Percentiles rank a stretch among this genome's conserved stretches.
Evolutionary conservation across 192 early-diverging fungal genomes (phyloP).

Genomic region (Gryganskiella cystojenkinii): DNA sequence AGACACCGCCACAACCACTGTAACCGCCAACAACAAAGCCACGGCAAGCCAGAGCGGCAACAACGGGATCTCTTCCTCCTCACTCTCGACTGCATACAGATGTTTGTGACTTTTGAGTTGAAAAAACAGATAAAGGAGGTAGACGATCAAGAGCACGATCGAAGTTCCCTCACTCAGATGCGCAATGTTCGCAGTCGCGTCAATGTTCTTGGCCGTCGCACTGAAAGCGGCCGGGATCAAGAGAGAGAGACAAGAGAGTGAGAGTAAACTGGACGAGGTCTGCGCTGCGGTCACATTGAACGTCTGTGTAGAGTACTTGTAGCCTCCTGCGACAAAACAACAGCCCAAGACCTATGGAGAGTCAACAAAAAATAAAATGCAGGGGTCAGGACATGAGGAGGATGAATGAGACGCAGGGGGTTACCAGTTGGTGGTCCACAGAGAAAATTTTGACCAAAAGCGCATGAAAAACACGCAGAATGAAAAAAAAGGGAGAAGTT

Average conservation of each 20-base stretch:
- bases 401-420: background rate
- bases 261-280: slow-evolving; percentile 73
- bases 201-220: slow-evolving; percentile 59
- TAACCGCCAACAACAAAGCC: slow-evolving; percentile 65
- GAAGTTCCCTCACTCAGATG: slow-evolving; percentile 73
- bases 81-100: slow-evolving; percentile 48
- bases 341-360: slow-evolving; percentile 76
- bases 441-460: background rate
- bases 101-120: slow-evolving; percentile 89
- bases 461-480: background rate
- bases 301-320: slow-evolving; percentile 68
- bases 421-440: background rate
- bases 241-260: slow-evolving; percentile 71
- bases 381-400: background rate
- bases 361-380: background rate
- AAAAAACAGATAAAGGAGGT: slow-evolving; percentile 80
- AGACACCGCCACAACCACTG: slow-evolving; percentile 77
- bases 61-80: slow-evolving; percentile 69
- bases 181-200: slow-evolving; percentile 63
- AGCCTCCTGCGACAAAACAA: slow-evolving; percentile 87
- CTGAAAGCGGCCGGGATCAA: slow-evolving; percentile 78
- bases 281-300: slow-evolving; percentile 80
- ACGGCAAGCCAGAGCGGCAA: slow-evolving; percentile 69
- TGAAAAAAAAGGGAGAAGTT: background rate
- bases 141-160: slow-evolving; percentile 75